Evolutionary conservation across 2,329 filamentous ascomycete genomes (phyloP).

Genomic region (Waltergamsia citrina): DNA sequence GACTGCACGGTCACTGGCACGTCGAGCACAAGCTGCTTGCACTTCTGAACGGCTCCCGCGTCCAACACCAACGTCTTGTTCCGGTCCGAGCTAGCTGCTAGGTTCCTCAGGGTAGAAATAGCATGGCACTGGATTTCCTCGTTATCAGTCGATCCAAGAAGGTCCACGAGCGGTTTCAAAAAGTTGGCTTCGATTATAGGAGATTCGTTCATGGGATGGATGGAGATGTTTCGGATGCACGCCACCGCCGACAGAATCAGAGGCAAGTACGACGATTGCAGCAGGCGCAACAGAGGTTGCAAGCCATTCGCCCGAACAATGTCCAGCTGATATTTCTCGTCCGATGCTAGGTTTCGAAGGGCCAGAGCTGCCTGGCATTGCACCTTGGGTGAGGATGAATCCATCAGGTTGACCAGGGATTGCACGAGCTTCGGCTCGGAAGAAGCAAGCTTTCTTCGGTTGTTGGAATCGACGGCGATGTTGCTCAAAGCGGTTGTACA

Average conservation of each 20-base stretch:
- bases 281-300: conserved; percentile 72
- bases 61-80: conserved; percentile 98
- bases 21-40: conserved; percentile 90
- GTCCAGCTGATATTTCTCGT: conserved; percentile 97
- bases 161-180: conserved; percentile 82
- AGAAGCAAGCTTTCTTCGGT: conserved; percentile 83
- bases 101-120: conserved; percentile 90
- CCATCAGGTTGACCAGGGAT: conserved; percentile 92
- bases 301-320: conserved; percentile 88
- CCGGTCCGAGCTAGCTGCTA: conserved; percentile 91
- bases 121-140: conserved; percentile 99
- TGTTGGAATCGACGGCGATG: conserved; percentile 88
- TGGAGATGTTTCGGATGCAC: conserved; percentile 97
- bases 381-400: conserved; percentile 93
- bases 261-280: conserved; percentile 92
- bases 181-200: conserved; percentile 98
- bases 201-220: conserved; percentile 94
- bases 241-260: conserved; percentile 94
- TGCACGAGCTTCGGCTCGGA: conserved; percentile 88
- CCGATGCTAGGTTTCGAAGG: conserved; percentile 87
- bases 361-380: conserved; percentile 95
- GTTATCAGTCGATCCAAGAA: conserved; percentile 91
- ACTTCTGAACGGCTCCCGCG: conserved; percentile 94
- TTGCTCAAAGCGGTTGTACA: conserved; percentile 98
- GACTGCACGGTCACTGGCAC: conserved; percentile 93